Evolutionary conservation across 352 stramenopile genomes (phyloP), one percentile per base, ranked within the genome.

Genomic region (Phytophthora niederhauseri): DNA sequence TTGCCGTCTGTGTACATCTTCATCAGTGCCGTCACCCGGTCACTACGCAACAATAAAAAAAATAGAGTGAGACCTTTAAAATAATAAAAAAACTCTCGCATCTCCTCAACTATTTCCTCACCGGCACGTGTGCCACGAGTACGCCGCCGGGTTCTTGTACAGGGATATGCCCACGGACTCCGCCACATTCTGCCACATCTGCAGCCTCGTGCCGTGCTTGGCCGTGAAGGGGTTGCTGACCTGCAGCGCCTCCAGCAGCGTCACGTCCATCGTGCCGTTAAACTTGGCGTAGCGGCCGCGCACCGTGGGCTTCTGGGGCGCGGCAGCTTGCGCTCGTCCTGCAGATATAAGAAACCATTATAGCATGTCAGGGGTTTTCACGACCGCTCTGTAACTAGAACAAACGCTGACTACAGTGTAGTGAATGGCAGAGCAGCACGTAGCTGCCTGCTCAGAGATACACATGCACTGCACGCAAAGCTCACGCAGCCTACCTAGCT

Each of bases 61-160:
- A 34, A 15, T 51, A 38, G 34, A 43, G 15, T 68, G 20, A 68
- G 26, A 57, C 45, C 12, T 38, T 57, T 3, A 60, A 31, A 41
- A 52, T 24, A 48, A 31, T 48, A 30, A 26, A 55, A 55, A 55
- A 19, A 20, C n/a, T 20, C 11, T 43, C 34, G 12, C 34, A 36
- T 7, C 41, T 22, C 4, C 11, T 36, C 4, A 3, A 41, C 17
- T 7, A 43, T 14, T 41, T 55, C 15, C 84, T 31, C 54, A 95
- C 85, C 85, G 80, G 61, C 87, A 95, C 19, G 87, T 93, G 68
- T 95, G 85, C 85, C 87, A 95, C 28, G 84, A 91, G 69, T 84
- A 93, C n/a, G 83, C 82, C 15, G 74, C 68, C 2, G 78, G 73
- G 73, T 93, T 92, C 68, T 93, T 84, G 43, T 84, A 86, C 28